Base-by-base conservation (phyloP, 2,329 filamentous ascomycete genomes). In the Sarocladium brachiariae region DNA sequence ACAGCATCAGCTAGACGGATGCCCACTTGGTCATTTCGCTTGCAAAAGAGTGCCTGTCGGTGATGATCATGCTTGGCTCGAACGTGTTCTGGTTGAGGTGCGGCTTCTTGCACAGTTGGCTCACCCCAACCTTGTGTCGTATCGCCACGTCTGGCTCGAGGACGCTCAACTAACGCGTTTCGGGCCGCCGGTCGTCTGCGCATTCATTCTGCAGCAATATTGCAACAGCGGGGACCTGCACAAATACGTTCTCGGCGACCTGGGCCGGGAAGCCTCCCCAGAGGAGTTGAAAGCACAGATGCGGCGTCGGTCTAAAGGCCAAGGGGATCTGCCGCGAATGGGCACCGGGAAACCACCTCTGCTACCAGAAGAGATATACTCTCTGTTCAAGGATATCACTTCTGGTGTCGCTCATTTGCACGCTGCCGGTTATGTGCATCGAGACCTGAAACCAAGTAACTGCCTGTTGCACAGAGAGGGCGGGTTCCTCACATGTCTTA, bases 41-140 rank as follows among this genome's bases (percentile, higher is more conserved):
- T 99, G 93, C 74, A 99, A 99, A 69, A 83, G 95, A 41, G 91
- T 99, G 0, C 95, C 93, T 0, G 93, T 99, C 3, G 88, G 93
- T 13, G 87, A 99, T 61, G 89, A 97, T 60, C 92, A 96, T 61
- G 83, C 84, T 54, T 96, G 93, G 95, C 74, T 99, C 13, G 89
- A 96, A 66, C 97, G 96, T 68, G 78, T 97, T 2, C 74, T 99
- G 49, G 79, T 93, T 41, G 93, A 99, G 67, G 95, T 99, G 2
- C 90, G 96, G 67, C 75, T 97, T 21, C 78, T 99, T 21, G 90
- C 95, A 59, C 87, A 89, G 59, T 79, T 99, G 3, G 93, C 89
- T 0, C 93, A 99, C 63, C 88, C 91, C 52, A 99, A 99, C 55
- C 75, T 99, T 8, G 93, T 99, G 1, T 95, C 91, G 0, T 99